Base-by-base conservation (phyloP, 352 stramenopile species). In the Pythium phragmitis region DNA sequence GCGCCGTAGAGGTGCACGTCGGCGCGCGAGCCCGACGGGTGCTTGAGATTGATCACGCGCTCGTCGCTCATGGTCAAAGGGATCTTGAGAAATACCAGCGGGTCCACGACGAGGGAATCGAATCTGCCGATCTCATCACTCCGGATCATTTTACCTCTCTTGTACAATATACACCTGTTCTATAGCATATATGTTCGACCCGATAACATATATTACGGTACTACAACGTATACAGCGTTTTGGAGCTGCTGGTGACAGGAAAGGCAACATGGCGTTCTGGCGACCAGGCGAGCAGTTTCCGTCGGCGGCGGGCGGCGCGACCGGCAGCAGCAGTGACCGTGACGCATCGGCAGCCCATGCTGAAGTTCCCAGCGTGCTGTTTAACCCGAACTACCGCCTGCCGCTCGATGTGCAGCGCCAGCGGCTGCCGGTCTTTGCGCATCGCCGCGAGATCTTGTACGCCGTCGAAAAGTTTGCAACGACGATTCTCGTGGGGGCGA, bases 401-500 rank as follows among this genome's bases (percentile, higher is more conserved):
- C 73, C 86, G 14, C 54, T 95, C 50, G 61, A 60, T 11, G 57
- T 70, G 23, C 86, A 95, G 68, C 72, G 80, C 48, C 70, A 85
- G 58, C 74, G 61, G 17, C 75, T 98, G 43, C 93, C 93, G 14
- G 97, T 98, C 61, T 81, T 86, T 42, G 85, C 84, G 47, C 90
- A 98, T 65, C 85, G 88, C 30, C 66, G 82, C 7, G 87, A 97
- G 74, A 88, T 98, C 60, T 75, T 98, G 0, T 97, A 94, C 58
- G 79, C 85, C 7, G 73, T 98, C 50, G 92, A 98, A 67, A 82
- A 71, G 4, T 81, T 96, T 72, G 74, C 77, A 2, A 93, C 96
- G 36, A 79, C 97, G 36, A 87, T 98, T 34, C 79, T 98, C 52
- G 87, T 98, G 13, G 95, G 95, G 30, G 94, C 95, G 43, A 98